Base-by-base conservation (phyloP, 2,329 filamentous ascomycete species). In the Claviceps spartinae region DNA sequence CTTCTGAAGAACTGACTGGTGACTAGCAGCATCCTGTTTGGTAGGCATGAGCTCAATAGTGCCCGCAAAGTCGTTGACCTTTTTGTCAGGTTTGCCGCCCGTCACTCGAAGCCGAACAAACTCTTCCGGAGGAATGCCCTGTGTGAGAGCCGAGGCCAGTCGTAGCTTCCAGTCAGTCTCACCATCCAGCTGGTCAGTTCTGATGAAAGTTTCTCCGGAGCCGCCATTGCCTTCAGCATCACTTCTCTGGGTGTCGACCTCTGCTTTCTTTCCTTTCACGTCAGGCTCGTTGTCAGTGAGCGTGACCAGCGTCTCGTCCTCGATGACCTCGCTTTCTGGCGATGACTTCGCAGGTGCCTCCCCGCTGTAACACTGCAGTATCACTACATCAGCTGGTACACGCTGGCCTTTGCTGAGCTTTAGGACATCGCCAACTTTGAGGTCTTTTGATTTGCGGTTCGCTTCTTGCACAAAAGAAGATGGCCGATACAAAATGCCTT, bases 161-260 rank as follows among this genome's bases (percentile, higher is more conserved):
- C 94, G 83, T 52, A 98, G 73, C 69, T 98, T 98, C 94, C 93
- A 98, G 63, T 98, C 93, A 0, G 93, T 98, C 70, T 98, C 93
- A 59, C 93, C 93, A 62, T 98, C 93, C 9, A 98, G 76, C 64
- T 98, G 93, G 67, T 98, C 93, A 2, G 94, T 98, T 54, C 93
- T 81, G 63, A 98, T 97, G 62, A 98, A 98, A 0, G 91, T 91
- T 68, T 98, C 94, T 30, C 89, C 89, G 26, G 76, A 74, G n/a
- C 77, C 69, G 5, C 48, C 51, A 18, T 69, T 68, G 47, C 61
- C 65, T 40, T 69, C 66, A 2, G 59, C 56, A 47, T 65, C 61
- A 38, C 64, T 57, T 34, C 61, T 58, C 2, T 52, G 45, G 2
- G 58, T 24, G 11, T 62, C 61, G 42, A 58, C 53, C 44, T 63